Base-by-base conservation (phyloP, 164 flowering plant species). In the Dillenia turbinata region DNA sequence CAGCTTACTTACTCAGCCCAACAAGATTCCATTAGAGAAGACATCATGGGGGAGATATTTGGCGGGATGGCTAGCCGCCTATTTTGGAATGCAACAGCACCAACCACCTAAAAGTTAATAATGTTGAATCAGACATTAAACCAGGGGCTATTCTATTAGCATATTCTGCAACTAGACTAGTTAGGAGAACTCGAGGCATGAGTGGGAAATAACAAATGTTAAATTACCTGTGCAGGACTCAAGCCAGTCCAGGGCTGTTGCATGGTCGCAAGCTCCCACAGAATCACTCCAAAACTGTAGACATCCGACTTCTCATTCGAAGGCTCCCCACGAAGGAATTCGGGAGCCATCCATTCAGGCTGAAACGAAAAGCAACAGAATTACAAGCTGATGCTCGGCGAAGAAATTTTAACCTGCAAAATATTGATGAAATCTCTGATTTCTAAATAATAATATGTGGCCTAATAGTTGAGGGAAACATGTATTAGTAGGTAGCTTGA, bases 331-430 rank as follows among this genome's bases (percentile, higher is more conserved):
- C 97, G 96, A 57, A 91, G 96, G 62, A 94, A 90, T 63, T 93
- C 98, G 54, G 98, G 98, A 71, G 97, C 98, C 98, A 93, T 93
- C 98, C 98, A 93, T 78, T 90, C 98, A 11, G 98, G 98, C 98
- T 93, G 88, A 74, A 81, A 77, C 49, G 57, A 67, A 70, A 79
- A 74, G 47, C 52, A 71, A 71, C 43, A 72, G 62, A 71, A 67
- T 79, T 73, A 75, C 69, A 61, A 65, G 73, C 49, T 62, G 67
- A 66, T 61, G 69, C 58, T 62, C 56, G 53, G 72, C 33, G 22
- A 59, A 73, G 62, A 54, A 72, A 51, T 49, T 47, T 66, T 64
- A 67, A 75, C 71, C 73, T 72, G 75, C 78, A 72, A 63, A 71
- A 69, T 53, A 54, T 69, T 66, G 46, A 71, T 67, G 55, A 59